Evolutionary conservation across 441 rosid genomes (phyloP).

Genomic region (Eruca vesicaria): DNA sequence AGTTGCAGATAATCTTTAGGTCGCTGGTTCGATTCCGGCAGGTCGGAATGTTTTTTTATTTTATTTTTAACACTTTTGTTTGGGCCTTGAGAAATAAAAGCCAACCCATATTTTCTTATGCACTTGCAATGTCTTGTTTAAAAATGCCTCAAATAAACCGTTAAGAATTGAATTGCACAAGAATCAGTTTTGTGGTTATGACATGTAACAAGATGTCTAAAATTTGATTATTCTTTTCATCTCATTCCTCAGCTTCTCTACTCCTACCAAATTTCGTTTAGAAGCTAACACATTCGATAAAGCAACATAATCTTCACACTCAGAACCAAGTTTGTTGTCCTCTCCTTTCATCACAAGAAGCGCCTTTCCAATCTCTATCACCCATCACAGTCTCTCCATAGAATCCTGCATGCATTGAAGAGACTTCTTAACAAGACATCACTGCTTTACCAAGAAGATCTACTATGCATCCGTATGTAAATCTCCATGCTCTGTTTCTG

Average conservation of each 20-base stretch:
- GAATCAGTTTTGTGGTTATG: slow-evolving; percentile 2
- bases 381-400: too few species aligned
- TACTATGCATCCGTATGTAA: too few species aligned
- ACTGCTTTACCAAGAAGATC: too few species aligned
- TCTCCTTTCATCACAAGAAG: slow-evolving; percentile 35
- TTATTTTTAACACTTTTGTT: neutral
- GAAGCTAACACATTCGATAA: slow-evolving; percentile 62
- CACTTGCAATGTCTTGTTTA: neutral
- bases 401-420: too few species aligned
- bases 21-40: slow-evolving; percentile 38
- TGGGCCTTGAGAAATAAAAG: neutral
- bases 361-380: slow-evolving; percentile 47
- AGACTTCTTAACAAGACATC: too few species aligned
- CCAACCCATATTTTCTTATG: neutral
- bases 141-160: neutral
- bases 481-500: neutral
- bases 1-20: slow-evolving; percentile 31
- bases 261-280: slow-evolving; percentile 29
- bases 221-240: slow-evolving; percentile 29
- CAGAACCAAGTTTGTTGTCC: slow-evolving; percentile 8
- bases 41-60: slow-evolving; percentile 3
- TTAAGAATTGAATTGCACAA: neutral
- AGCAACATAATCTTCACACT: slow-evolving; percentile 50
- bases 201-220: slow-evolving; percentile 15
- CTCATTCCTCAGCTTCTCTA: slow-evolving; percentile 25